Evolutionary conservation across 306 rosid species (phyloP), one percentile per base, ranked within the genome.

Genomic region (Spatholobus suberectus): DNA sequence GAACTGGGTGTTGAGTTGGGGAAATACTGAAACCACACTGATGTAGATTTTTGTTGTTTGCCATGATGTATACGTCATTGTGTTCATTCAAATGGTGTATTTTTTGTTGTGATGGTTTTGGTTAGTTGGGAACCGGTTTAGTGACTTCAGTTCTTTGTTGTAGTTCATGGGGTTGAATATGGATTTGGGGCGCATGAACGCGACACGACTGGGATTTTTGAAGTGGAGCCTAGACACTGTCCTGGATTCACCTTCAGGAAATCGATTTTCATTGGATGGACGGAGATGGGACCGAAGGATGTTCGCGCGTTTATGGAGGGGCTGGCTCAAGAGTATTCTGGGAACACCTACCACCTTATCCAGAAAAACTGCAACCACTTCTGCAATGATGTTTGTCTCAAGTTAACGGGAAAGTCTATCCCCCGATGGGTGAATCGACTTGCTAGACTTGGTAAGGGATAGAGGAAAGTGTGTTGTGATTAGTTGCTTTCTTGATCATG

Each of bases 341-440:
- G 99, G 38, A 94, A 88, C 77, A 67, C 90, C 21, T 96, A 96
- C 77, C 95, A 96, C 84, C 98, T 96, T 6, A 92, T 96, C 83
- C 87, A 94, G 17, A 94, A 89, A 79, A 96, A 94, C 35, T 96
- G 99, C 90, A 96, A 96, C 85, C 99, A 96, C 86, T 96, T 96
- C 73, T 91, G 97, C 59, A 75, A 81, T 7, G 99, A 96, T 73
- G 90, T 84, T 57, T 96, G 93, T 40, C 4, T 78, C 75, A 90
- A 62, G 80, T 82, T 96, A 81, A 85, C 92, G 0, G 90, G 92
- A 54, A 90, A 82, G 80, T 87, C 95, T 0, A 92, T 92, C 72
- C 99, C 98, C 34, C 87, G 93, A 5, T 96, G 99, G 99, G 97
- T 96, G 10, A 94, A 96, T 81, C 89, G 99, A 5, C 98, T 94